Evolutionary conservation across 805 yeast species (phyloP).

Genomic region (Jamesozyma piceae): DNA sequence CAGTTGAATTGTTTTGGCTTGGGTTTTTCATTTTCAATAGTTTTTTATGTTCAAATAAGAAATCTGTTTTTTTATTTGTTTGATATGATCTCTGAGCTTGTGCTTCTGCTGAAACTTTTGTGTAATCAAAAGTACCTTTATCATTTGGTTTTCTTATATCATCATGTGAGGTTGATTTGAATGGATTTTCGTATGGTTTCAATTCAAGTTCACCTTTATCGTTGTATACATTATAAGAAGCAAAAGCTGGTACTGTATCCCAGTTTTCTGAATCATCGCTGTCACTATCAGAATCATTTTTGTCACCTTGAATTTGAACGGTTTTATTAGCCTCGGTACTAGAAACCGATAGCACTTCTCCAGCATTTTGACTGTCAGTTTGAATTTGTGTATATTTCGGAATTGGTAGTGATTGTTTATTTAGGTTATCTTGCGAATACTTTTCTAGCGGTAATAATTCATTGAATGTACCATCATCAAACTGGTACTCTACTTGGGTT

Average conservation of each 20-base stretch:
- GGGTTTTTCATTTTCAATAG: constrained; percentile 16
- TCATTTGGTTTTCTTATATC: background rate
- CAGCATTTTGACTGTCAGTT: background rate
- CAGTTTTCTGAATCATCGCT: constrained; percentile 37
- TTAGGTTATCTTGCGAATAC: background rate
- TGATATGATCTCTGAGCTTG: constrained; percentile 65
- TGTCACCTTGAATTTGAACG: background rate
- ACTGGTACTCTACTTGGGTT: background rate
- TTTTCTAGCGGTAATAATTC: background rate
- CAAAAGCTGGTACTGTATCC: constrained; percentile 80
- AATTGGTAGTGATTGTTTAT: background rate
- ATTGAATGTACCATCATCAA: background rate
- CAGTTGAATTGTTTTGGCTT: constrained; percentile 3
- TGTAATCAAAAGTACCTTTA: constrained; percentile 47
- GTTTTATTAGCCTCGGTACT: background rate
- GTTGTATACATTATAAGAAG: constrained; percentile 70
- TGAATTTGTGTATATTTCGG: background rate
- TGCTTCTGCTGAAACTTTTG: constrained; percentile 78
- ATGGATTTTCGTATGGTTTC: constrained; percentile 15
- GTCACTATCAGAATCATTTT: constrained; percentile 29
- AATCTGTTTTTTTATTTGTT: constrained; percentile 48
- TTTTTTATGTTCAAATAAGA: constrained; percentile 37
- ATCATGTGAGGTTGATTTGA: background rate
- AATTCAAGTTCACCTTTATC: constrained; percentile 62
- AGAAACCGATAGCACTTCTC: background rate